These are phyloP conservation scores for Sechiopsis laciniata DNA, from an alignment of 306 rosid genomes.

Conservation along the genomic window DNA sequence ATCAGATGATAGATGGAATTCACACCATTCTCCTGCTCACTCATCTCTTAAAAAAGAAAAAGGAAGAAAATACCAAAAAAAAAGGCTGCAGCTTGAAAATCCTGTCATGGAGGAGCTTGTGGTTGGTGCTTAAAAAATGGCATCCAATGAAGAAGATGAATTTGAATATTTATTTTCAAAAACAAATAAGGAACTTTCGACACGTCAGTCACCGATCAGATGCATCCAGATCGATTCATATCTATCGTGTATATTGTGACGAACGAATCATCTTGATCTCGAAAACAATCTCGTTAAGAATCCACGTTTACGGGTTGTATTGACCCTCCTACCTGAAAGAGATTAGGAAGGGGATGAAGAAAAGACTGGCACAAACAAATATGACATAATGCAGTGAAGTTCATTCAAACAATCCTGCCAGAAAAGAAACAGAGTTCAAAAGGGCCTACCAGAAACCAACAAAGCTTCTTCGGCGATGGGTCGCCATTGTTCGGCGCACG, in stretches of 20 bases:
- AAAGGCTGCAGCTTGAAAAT: constrained; percentile 5
- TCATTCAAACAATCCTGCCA: constrained; percentile 2
- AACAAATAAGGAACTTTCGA: background rate
- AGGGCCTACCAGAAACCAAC: constrained; percentile 51
- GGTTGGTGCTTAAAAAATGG: too few relatives aligned
- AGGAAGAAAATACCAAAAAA: too few relatives aligned
- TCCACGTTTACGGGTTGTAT: background rate
- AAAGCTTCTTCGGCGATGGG: constrained; percentile 91
- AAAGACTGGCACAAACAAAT: background rate
- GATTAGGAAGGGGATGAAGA: background rate
- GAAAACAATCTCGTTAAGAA: constrained; percentile 15
- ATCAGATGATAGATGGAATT: background rate
- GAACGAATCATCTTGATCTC: constrained; percentile 3
- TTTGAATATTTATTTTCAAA: too few relatives aligned
- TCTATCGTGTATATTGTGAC: background rate
- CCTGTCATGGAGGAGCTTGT: background rate
- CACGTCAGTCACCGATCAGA: background rate
- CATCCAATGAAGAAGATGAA: too few relatives aligned
- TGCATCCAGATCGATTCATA: background rate
- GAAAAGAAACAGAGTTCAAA: background rate
- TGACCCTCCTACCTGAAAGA: constrained; percentile 11
- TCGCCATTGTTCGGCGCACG: constrained; percentile 95
- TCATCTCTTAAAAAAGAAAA: background rate
- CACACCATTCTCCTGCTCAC: background rate
- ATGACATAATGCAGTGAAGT: background rate